Base-by-base conservation (phyloP, 2,329 filamentous ascomycete species). In the Claviceps monticola region DNA sequence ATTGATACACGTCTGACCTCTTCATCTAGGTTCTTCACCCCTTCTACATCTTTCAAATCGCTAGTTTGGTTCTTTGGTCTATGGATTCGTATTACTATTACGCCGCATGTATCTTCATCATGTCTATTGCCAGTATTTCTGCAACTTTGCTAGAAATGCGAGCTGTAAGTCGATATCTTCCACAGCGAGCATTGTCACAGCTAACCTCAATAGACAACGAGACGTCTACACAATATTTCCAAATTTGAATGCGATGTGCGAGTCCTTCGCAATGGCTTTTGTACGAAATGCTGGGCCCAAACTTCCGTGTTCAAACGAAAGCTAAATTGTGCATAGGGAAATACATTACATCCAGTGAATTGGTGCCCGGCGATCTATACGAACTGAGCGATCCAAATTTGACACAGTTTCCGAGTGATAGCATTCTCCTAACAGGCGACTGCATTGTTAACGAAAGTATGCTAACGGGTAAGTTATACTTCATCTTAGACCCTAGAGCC, bases 391-490 rank as follows among this genome's bases (percentile, higher is more conserved):
- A 98, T 66, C 93, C 93, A 2, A 88, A 84, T 16, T 73, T 98
- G 26, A 80, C 80, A 3, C 87, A 95, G 59, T 86, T 97, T 56
- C 93, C 93, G 1, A 93, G 88, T 61, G 93, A 98, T 66, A 95
- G 91, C 65, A 72, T 98, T 37, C 71, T 98, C 5, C 75, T 98
- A 0, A 88, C 87, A 50, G 94, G 93, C 42, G 94, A 98, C 68
- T 96, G 90, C 62, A 97, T 98, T 56, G 90, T 98, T 57, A 98
- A 98, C 62, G 93, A 98, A 69, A 97, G 93, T 69, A 98, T 98
- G 93, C 79, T 98, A 38, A 98, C 93, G 41, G 68, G 68, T 68
- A 58, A 50, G 58, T 34, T 16, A 73, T 21, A 17, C n/a, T 43
- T 5, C 26, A 26, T 34, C 26, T 16, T 23, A 36, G 5, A 14